Base-by-base conservation (phyloP, 768 basidiomycete species). In the Rhodocollybia butyracea region DNA sequence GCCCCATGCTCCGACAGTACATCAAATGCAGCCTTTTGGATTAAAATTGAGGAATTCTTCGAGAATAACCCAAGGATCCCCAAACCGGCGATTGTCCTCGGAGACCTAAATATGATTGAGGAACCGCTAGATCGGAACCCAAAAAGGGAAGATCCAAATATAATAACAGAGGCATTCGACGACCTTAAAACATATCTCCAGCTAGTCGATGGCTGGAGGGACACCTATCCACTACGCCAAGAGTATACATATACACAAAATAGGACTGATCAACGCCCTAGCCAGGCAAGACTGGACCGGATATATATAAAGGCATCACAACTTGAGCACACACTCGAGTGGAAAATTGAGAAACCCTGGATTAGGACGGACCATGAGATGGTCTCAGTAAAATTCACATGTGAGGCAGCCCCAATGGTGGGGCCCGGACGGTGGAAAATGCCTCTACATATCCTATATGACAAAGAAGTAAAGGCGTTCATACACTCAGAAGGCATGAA, bases 91-190 rank as follows among this genome's bases (percentile, higher is more conserved):
- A 13, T 75, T 0, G 55, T 81, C 46, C 30, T 71, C 0, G 76
- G 76, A 0, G 76, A 81, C 57, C 72, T 73, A 36, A 80, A 81
- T 59, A 30, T 78, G 1, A 69, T 72, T 0, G 75, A 80, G 52
- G 72, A 76, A 1, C 39, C n/a, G 15, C 39, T 40, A 40, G 39
- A 40, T 17, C 15, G 39, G 6, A 19, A 41, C 0, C 52, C 64
- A 13, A 68, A 60, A 34, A 54, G 63, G 3, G 42, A 26, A 58
- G 53, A 56, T 72, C 71, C 34, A 63, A 73, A 1, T 11, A 11
- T 4, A 0, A 53, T 65, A 1, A 53, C 56, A 0, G 29, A 60
- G 1, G 60, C 62, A 0, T 59, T 77, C 0, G 54, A 56, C 1
- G 40, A 60, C 0, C 56, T 75, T 0, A 72, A 68, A 56, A 17